Percentiles rank a stretch among this genome's conserved stretches.
Conservation (phyloP, 768 basidiomycete genomes). For the Rhodosporidiobolus odoratus region DNA sequence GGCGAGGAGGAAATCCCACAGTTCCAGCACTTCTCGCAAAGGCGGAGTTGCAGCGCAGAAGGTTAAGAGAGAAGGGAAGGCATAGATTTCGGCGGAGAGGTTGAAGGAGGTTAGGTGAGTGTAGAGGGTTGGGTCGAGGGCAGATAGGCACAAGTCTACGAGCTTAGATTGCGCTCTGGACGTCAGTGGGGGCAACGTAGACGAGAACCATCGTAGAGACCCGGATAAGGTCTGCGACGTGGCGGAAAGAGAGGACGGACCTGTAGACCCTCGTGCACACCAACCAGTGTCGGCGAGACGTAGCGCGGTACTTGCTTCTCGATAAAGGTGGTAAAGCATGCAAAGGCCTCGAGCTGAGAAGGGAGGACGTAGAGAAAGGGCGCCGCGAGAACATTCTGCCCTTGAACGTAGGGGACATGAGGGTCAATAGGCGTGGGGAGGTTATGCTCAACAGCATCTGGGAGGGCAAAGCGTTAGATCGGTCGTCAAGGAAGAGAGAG, state of each 20-base stretch:
- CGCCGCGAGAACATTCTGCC: conserved; percentile 97
- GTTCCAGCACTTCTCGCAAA: conserved; percentile 81
- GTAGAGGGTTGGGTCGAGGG: conserved; percentile 83
- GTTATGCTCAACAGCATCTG: neutral
- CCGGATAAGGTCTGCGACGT: neutral
- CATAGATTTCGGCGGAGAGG: conserved; percentile 90
- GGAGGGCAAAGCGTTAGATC: neutral
- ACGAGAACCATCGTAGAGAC: neutral
- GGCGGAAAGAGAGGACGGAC: conserved; percentile 50
- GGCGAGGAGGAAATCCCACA: conserved; percentile 97
- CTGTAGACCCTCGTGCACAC: conserved; percentile 89
- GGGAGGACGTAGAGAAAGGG: conserved; percentile 98
- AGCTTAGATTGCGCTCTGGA: no score
- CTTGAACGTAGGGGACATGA: conserved; percentile 77
- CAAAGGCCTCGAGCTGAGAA: conserved; percentile 96
- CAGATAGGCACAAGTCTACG: conserved; percentile 82
- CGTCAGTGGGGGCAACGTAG: conserved; percentile 2
- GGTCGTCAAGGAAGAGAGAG: neutral
- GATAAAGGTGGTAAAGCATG: conserved; percentile 92
- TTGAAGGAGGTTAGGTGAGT: conserved; percentile 78
- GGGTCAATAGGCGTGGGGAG: conserved; percentile 11
- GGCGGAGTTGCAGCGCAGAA: conserved; percentile 96
- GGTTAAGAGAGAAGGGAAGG: conserved; percentile 92
- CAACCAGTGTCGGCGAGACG: conserved; percentile 90
- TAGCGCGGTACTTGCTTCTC: conserved; percentile 93